A percentile compares a stretch with the other conserved stretches of the same genome.
Conservation (phyloP, 2,329 filamentous ascomycete genomes). For the Hymenoscyphus repandus region DNA sequence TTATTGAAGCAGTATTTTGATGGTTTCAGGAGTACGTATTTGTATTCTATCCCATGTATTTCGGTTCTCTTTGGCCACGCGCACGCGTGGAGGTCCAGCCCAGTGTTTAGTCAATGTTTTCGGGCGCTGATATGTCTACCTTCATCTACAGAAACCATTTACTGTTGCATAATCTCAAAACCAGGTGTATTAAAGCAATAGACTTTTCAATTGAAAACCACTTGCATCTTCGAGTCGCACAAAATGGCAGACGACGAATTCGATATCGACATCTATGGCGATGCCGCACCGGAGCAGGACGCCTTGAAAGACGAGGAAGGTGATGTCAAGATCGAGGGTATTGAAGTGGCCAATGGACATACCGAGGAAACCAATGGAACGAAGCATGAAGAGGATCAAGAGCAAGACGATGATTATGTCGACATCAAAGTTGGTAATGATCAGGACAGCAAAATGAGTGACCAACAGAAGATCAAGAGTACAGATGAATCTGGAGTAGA, state of each 20-base stretch:
- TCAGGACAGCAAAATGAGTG: conserved; percentile 25
- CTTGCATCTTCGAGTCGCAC: conserved; percentile 11
- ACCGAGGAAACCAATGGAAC: conserved; percentile 20
- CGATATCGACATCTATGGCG: conserved; percentile 69
- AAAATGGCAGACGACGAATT: conserved; percentile 66
- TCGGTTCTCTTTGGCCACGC: conserved; percentile 19
- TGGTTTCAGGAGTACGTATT: conserved; percentile 34
- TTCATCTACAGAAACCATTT: conserved; percentile 27
- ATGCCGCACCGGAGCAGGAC: conserved; percentile 45
- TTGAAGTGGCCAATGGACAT: conserved; percentile 23
- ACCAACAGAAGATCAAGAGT: conserved; percentile 38
- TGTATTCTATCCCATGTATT: conserved; percentile 33
- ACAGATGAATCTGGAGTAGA: conserved; percentile 35
- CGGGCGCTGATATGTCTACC: conserved; percentile 30
- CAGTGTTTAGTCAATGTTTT: conserved; percentile 19
- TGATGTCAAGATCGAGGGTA: conserved; percentile 34
- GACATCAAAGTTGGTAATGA: conserved; percentile 38
- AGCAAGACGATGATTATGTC: conserved; percentile 37
- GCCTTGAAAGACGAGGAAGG: conserved; percentile 33
- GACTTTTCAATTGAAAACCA: conserved; percentile 14
- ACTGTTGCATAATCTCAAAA: conserved; percentile 24
- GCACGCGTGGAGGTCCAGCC: conserved; percentile 11
- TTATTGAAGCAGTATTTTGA: conserved; percentile 25
- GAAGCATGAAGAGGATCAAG: conserved; percentile 33
- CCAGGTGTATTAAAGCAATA: conserved; percentile 26